Evolutionary conservation across 805 yeast species (phyloP).

Genomic region (Yarrowia keelungensis): DNA sequence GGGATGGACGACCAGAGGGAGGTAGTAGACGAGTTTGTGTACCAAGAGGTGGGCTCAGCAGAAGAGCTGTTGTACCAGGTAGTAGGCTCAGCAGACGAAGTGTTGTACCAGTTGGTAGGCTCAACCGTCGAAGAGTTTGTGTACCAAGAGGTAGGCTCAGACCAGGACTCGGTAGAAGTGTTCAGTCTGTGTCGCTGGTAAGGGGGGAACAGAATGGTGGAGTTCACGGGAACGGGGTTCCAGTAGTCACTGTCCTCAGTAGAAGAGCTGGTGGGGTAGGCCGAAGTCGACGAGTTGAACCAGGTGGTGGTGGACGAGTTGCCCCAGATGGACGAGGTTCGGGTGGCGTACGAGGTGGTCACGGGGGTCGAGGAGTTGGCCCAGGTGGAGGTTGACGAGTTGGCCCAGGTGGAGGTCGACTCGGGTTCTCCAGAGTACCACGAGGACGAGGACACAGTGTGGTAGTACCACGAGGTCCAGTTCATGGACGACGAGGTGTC

Average conservation of each 20-base stretch:
- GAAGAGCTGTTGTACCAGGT: not conserved
- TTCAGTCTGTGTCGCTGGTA: too few relatives aligned
- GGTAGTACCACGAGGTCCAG: conserved; percentile 15
- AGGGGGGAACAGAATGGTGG: too few relatives aligned
- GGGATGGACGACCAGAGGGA: conserved; percentile 14
- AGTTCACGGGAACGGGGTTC: too few relatives aligned
- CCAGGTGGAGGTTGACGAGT: conserved; percentile 9
- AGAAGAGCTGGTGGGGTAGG: conserved; percentile 3
- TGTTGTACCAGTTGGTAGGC: not conserved
- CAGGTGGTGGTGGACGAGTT: conserved; percentile 9
- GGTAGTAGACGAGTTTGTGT: not conserved
- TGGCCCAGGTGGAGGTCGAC: conserved; percentile 2
- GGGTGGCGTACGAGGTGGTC: not conserved
- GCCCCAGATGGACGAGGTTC: not conserved
- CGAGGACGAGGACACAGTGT: not conserved
- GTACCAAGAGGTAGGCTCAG: not conserved
- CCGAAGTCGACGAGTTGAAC: conserved; percentile 10
- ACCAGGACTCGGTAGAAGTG: not conserved
- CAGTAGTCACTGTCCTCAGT: too few relatives aligned
- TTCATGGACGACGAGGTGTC: conserved; percentile 2
- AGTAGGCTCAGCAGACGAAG: not conserved
- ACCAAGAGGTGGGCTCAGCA: conserved; percentile 2
- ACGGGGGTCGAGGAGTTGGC: not conserved
- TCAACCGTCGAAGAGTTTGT: not conserved
- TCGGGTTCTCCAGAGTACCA: conserved; percentile 17